Percentiles rank a stretch among this genome's conserved stretches.
phyloP scores from a whole-genome alignment of 2,329 filamentous ascomycete species.

The Aspergillus pseudoglaucus region DNA sequence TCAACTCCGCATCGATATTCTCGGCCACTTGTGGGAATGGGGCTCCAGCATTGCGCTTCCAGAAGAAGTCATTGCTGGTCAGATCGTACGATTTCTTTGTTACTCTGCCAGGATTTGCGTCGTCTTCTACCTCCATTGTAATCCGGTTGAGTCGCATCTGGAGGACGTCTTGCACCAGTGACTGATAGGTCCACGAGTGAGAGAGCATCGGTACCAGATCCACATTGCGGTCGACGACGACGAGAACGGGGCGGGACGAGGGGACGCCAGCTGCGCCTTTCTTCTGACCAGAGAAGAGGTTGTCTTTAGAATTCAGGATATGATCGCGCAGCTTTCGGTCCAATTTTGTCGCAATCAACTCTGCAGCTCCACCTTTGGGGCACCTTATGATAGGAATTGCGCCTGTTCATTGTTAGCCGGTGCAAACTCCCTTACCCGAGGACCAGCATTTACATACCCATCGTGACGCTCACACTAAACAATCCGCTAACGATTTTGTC shows the following conservation, averaged over 20 bases:
- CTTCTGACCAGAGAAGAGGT: constrained; percentile 70
- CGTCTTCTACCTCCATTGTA: constrained; percentile 79
- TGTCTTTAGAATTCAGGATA: constrained; percentile 95
- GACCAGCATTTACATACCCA: constrained; percentile 56
- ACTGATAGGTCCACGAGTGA: constrained; percentile 89
- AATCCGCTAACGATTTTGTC: constrained; percentile 90
- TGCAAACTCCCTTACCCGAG: not conserved
- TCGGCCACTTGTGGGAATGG: constrained; percentile 96
- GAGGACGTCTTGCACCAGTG: constrained; percentile 70
- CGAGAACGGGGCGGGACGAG: constrained; percentile 75
- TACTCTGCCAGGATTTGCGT: constrained; percentile 64
- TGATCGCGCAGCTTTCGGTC: constrained; percentile 95
- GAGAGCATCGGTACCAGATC: constrained; percentile 98
- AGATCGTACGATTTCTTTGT: constrained; percentile 88
- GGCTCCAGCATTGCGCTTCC: constrained; percentile 81
- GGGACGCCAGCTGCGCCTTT: constrained; percentile 59
- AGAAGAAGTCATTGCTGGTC: constrained; percentile 88
- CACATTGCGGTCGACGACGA: constrained; percentile 91
- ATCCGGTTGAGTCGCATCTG: constrained; percentile 86
- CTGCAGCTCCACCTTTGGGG: constrained; percentile 84
- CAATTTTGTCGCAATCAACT: constrained; percentile 88
- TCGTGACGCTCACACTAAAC: constrained; percentile 98
- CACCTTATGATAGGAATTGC: constrained; percentile 93
- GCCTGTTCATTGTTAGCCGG: constrained; percentile 42
- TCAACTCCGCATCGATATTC: constrained; percentile 88